These are phyloP conservation scores for Wickerhamomyces kurtzmanii DNA, from an alignment of 805 yeast species.

Conservation along the genomic window DNA sequence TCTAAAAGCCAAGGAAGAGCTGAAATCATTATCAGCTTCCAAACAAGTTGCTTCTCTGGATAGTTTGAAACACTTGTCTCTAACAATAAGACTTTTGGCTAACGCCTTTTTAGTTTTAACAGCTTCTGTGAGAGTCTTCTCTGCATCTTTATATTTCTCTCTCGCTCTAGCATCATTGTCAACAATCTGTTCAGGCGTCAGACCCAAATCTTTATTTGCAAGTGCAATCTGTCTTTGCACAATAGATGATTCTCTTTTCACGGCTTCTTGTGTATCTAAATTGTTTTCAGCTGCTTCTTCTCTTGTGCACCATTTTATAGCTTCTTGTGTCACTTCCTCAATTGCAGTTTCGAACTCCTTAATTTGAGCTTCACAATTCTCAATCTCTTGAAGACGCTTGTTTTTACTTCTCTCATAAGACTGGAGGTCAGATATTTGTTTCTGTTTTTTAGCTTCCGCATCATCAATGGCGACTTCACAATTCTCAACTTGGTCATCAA, in stretches of 20 bases:
- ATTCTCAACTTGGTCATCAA: background rate
- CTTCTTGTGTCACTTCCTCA: slow-evolving; percentile 14
- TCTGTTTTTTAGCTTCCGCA: slow-evolving; percentile 10
- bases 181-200: slow-evolving; percentile 45
- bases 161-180: slow-evolving; percentile 34
- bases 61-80: slow-evolving; percentile 31
- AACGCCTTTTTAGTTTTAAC: slow-evolving; percentile 20
- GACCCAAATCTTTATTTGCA: slow-evolving; percentile 45
- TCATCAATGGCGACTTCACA: slow-evolving; percentile 16
- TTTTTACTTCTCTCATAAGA: too few relatives aligned
- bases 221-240: slow-evolving; percentile 36
- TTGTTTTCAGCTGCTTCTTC: slow-evolving; percentile 32
- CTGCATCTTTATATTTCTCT: slow-evolving; percentile 30
- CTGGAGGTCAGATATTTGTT: slow-evolving; percentile 10
- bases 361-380: slow-evolving; percentile 2
- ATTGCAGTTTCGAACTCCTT: slow-evolving; percentile 6
- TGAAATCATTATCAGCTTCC: slow-evolving; percentile 47
- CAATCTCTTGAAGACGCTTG: slow-evolving; percentile 16
- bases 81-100: slow-evolving; percentile 27
- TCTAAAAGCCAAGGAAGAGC: slow-evolving; percentile 49
- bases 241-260: slow-evolving; percentile 36
- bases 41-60: slow-evolving; percentile 30
- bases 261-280: slow-evolving; percentile 33
- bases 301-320: slow-evolving; percentile 32
- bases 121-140: slow-evolving; percentile 26